A percentile compares a stretch with the other conserved stretches of the same genome.
phyloP scores from a whole-genome alignment of 345 rosid species.

The Pelargonium nanum region DNA sequence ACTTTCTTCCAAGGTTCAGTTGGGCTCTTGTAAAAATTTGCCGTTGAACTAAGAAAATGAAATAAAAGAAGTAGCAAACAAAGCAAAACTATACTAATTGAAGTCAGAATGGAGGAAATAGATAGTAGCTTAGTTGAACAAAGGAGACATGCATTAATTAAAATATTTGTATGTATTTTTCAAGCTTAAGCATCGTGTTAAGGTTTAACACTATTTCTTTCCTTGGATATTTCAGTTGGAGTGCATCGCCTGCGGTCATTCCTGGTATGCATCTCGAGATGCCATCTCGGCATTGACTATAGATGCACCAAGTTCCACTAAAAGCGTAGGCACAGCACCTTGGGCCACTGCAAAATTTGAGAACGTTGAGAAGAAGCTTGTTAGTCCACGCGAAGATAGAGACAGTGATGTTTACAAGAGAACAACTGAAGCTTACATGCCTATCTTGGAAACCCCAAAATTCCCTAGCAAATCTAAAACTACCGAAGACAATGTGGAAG shows the following conservation, averaged over 20 bases:
- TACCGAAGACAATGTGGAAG: conserved; percentile 29
- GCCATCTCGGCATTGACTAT: conserved; percentile 70
- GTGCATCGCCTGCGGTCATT: conserved; percentile 73
- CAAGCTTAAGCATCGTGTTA: background rate
- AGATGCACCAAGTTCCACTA: conserved; percentile 39
- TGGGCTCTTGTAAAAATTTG: background rate
- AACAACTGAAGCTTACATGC: conserved; percentile 32
- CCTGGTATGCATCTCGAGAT: conserved; percentile 89
- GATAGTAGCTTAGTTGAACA: no score
- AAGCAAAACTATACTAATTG: background rate
- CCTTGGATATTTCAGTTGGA: conserved; percentile 47
- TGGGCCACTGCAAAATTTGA: conserved; percentile 53
- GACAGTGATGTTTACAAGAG: conserved; percentile 34
- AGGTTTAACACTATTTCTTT: background rate
- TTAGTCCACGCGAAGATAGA: conserved; percentile 47
- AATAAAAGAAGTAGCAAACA: background rate
- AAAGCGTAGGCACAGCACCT: conserved; percentile 37
- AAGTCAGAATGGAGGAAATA: background rate
- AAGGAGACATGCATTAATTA: background rate
- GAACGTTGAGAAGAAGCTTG: conserved; percentile 47
- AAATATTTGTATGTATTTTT: background rate
- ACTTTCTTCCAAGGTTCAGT: background rate
- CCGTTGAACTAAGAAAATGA: background rate
- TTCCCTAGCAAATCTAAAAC: conserved; percentile 24
- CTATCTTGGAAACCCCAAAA: conserved; percentile 38